Percentiles rank a stretch among this genome's conserved stretches.
Evolutionary conservation across 2,329 filamentous ascomycete species (phyloP).

Genomic region (Ascocoryne sarcoides): DNA sequence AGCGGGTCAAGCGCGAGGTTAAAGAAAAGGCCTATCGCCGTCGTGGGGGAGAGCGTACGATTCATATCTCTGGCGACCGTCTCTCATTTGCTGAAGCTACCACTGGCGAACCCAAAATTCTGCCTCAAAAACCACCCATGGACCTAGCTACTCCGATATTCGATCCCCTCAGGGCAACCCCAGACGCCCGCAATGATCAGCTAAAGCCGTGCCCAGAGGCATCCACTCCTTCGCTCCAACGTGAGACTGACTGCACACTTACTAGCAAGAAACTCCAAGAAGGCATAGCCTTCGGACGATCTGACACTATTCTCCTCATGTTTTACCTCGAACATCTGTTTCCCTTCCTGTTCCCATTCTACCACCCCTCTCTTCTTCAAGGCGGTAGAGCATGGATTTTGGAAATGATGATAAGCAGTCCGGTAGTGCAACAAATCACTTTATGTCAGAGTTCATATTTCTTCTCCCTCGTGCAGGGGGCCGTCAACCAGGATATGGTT

Average conservation of each 20-base stretch:
- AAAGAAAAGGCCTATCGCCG: conserved; percentile 44
- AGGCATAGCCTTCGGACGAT: conserved; percentile 6
- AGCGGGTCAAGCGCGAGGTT: conserved; percentile 47
- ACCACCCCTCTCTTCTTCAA: conserved; percentile 44
- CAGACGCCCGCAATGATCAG: conserved; percentile 5
- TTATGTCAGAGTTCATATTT: conserved; percentile 49
- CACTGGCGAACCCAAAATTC: conserved; percentile 5
- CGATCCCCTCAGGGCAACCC: conserved; percentile 1
- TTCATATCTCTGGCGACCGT: background rate
- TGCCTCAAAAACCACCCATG: background rate
- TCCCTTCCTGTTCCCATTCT: conserved; percentile 55
- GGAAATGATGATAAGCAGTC: conserved; percentile 47
- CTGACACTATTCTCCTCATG: conserved; percentile 37
- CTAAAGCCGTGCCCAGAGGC: conserved; percentile 8
- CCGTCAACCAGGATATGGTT: conserved; percentile 28
- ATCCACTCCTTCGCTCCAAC: conserved; percentile 3
- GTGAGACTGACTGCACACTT: conserved; percentile 8
- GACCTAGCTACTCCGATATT: conserved; percentile 1
- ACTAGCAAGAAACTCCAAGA: conserved; percentile 7
- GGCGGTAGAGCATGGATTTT: conserved; percentile 55
- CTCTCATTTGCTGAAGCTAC: background rate
- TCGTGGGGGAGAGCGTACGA: conserved; percentile 26
- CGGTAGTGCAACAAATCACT: conserved; percentile 44
- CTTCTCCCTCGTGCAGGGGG: conserved; percentile 30
- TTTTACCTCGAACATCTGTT: conserved; percentile 54